These are phyloP conservation scores for Zygosaccharomyces rouxii DNA, from an alignment of 805 yeast genomes.

Conservation along the genomic window DNA sequence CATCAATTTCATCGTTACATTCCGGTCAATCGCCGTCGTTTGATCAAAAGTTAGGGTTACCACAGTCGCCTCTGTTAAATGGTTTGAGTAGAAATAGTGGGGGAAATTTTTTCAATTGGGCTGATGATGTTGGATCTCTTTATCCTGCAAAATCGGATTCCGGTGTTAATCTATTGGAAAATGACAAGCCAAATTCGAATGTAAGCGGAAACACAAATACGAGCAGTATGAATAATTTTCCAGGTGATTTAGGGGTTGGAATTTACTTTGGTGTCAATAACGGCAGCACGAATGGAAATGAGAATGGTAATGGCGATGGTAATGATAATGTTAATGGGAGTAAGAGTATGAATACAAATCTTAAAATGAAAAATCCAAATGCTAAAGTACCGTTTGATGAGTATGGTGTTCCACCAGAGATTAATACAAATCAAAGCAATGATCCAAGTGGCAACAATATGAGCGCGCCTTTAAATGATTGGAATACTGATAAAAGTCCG, in stretches of 20 bases:
- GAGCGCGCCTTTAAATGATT: slow-evolving; percentile 13
- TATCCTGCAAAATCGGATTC: slow-evolving; percentile 1
- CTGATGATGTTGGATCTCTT: slow-evolving; percentile 1
- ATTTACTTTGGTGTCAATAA: slow-evolving; percentile 2
- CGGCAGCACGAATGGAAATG: not conserved
- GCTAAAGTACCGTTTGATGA: slow-evolving; percentile 38
- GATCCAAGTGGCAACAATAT: slow-evolving; percentile 30
- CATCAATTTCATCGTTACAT: slow-evolving; percentile 32
- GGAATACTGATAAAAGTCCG: slow-evolving; percentile 11
- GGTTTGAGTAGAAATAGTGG: slow-evolving; percentile 1
- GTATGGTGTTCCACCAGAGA: slow-evolving; percentile 31
- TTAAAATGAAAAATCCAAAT: slow-evolving; percentile 37
- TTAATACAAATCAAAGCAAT: not conserved
- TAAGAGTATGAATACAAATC: not conserved
- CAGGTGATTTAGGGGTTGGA: not conserved
- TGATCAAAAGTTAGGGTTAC: slow-evolving; percentile 28
- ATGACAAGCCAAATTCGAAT: not conserved
- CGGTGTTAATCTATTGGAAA: not conserved
- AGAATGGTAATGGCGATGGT: not conserved
- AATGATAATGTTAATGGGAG: not conserved
- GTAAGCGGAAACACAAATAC: not conserved
- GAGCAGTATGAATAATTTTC: not conserved
- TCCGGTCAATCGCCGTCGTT: slow-evolving; percentile 34
- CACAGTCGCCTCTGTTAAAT: slow-evolving; percentile 27
- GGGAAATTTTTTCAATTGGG: slow-evolving; percentile 3